Conservation (phyloP, 192 early-diverging fungal genomes). For the Jimgerdemannia lactiflua region DNA sequence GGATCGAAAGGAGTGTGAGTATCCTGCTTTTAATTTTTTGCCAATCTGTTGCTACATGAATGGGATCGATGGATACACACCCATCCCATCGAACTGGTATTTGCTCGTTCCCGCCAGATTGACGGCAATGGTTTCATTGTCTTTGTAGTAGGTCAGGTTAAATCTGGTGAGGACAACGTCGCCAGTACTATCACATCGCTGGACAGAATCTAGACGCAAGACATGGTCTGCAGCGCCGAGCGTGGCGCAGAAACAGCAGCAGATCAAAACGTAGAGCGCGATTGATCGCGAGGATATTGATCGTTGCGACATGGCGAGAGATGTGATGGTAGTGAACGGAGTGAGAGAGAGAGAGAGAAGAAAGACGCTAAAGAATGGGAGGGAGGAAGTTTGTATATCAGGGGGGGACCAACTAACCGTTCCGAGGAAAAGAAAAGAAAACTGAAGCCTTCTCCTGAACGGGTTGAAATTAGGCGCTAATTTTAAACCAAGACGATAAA, state of each 20-base stretch:
- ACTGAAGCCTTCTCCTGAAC: too few relatives aligned
- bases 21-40: too few relatives aligned
- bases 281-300: neutral
- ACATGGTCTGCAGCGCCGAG: neutral
- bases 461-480: too few relatives aligned
- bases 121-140: neutral
- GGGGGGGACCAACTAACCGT: too few relatives aligned
- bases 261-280: neutral
- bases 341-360: too few relatives aligned
- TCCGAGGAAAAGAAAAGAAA: too few relatives aligned
- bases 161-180: slow-evolving; percentile 7
- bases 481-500: too few relatives aligned
- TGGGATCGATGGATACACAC: neutral
- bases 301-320: too few relatives aligned
- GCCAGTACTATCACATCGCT: slow-evolving; percentile 4
- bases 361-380: too few relatives aligned
- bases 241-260: neutral
- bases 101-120: slow-evolving; percentile 2
- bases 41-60: neutral
- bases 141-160: slow-evolving; percentile 12
- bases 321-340: too few relatives aligned
- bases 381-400: too few relatives aligned
- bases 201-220: slow-evolving; percentile 3
- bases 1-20: neutral
- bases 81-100: neutral